Evolutionary conservation across 805 yeast genomes (phyloP).

Genomic region (Kurtzmaniella cleridarum): DNA sequence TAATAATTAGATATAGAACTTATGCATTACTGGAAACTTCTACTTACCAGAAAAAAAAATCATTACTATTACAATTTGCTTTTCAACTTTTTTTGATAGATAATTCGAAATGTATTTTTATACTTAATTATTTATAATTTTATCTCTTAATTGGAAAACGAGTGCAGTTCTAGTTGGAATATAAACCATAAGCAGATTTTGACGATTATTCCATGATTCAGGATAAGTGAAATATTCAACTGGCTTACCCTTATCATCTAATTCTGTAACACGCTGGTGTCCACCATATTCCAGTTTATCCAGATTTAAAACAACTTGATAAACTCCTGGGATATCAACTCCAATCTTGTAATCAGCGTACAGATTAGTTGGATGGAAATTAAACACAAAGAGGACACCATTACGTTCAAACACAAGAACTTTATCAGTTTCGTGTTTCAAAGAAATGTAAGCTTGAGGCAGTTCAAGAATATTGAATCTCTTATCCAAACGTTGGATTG

Average conservation of each 20-base stretch:
- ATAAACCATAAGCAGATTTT: conserved; percentile 70
- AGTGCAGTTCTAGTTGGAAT: conserved; percentile 67
- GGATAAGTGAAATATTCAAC: conserved; percentile 65
- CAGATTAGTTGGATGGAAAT: conserved; percentile 82
- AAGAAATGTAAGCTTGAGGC: conserved; percentile 75
- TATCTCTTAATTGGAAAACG: conserved; percentile 31
- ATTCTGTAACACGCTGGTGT: conserved; percentile 53
- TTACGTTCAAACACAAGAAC: conserved; percentile 85
- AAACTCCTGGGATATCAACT: conserved; percentile 73
- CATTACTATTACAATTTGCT: too few species aligned
- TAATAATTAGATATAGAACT: too few species aligned
- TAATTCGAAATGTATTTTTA: too few species aligned
- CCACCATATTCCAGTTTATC: conserved; percentile 78
- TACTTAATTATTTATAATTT: conserved; percentile 13
- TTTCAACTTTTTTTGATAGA: too few species aligned
- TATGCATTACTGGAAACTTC: too few species aligned
- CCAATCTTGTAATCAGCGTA: conserved; percentile 87
- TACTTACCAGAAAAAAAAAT: too few species aligned
- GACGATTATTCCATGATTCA: conserved; percentile 74
- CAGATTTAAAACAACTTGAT: conserved; percentile 67
- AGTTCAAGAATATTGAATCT: conserved; percentile 64
- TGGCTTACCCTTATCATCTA: conserved; percentile 35
- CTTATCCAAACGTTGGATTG: conserved; percentile 74
- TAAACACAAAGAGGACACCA: conserved; percentile 78
- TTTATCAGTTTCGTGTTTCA: conserved; percentile 86